Conservation (phyloP, 2,329 filamentous ascomycete genomes). For the Cytospora piceicola region DNA sequence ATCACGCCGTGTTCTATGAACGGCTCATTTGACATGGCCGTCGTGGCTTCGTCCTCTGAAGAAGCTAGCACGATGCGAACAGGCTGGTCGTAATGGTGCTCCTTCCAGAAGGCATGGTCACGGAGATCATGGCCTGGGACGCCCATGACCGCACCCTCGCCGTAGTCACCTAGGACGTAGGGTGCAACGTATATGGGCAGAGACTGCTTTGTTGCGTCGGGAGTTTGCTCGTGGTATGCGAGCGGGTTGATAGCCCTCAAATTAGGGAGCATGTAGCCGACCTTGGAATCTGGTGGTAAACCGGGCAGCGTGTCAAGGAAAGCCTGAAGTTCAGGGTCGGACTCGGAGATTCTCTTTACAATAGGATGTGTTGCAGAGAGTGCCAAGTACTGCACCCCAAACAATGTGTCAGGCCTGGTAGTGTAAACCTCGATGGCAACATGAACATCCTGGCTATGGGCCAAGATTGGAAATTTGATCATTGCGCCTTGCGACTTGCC, state of each 20-base stretch:
- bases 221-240: conserved; percentile 55
- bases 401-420: conserved; percentile 83
- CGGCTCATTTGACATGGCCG: conserved; percentile 53
- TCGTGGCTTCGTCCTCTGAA: conserved; percentile 52
- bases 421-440: conserved; percentile 75
- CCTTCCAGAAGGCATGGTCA: conserved; percentile 79
- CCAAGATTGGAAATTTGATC: conserved; percentile 69
- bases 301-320: conserved; percentile 69
- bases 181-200: conserved; percentile 81
- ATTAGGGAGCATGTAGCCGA: conserved; percentile 69
- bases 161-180: conserved; percentile 84
- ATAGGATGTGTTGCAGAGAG: conserved; percentile 74
- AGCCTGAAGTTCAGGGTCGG: conserved; percentile 63
- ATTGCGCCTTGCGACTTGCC: conserved; percentile 76
- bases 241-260: conserved; percentile 70
- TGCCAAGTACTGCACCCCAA: conserved; percentile 83
- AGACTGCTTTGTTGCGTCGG: conserved; percentile 56
- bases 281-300: conserved; percentile 59
- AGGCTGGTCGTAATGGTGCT: conserved; percentile 64
- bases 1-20: conserved; percentile 70
- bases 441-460: conserved; percentile 45
- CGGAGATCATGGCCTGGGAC: conserved; percentile 83
- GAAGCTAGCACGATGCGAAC: conserved; percentile 66
- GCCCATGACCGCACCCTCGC: conserved; percentile 88
- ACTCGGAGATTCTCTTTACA: conserved; percentile 63